Base-by-base conservation (phyloP, 495 filamentous ascomycete genomes). In the Xylaria acuta region DNA sequence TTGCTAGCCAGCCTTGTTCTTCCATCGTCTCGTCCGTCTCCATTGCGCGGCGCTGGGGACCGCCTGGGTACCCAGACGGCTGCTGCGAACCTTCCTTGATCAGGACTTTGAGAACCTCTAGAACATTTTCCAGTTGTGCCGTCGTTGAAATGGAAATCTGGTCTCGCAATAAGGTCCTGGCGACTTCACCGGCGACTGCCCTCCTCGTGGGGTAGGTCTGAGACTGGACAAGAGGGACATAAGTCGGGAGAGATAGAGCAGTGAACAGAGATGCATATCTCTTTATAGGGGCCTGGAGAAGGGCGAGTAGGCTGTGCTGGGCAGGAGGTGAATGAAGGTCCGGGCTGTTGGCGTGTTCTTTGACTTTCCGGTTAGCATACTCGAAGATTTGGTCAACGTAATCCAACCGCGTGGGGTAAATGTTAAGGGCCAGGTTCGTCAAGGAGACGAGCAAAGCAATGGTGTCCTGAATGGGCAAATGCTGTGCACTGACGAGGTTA, bases 1-100 rank as follows among this genome's bases (percentile, higher is more conserved):
- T 87, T 53, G 97, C 96, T 62, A 99, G 84, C 92, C 94, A 97
- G 45, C 96, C 96, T 86, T 99, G 96, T 81, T 98, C 96, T 80
- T 98, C 95, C 72, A 98, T 89, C 0, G 95, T 98, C 81, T 99
- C 96, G 51, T 98, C 97, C 1, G 97, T 98, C 78, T 90, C 89
- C 38, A 89, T 59, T 7, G 86, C 84, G 74, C 97, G 92, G 84
- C 92, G 77, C 87, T 91, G 81, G 82, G 92, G 91, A 36, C 91
- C 88, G 7, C 93, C 94, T 14, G 94, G 92, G 76, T 97, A 97
- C 34, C 93, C 93, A 54, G 87, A 87, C 20, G 93, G 90, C 68
- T 95, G 91, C 74, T 97, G 95, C 20, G 90, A 89, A 8, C 95
- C 96, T 80, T 98, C 97, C 70, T 92, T 95, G 76, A 99, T 97